Conservation (phyloP, 148 eudicot genomes). For the Camellia japonica region DNA sequence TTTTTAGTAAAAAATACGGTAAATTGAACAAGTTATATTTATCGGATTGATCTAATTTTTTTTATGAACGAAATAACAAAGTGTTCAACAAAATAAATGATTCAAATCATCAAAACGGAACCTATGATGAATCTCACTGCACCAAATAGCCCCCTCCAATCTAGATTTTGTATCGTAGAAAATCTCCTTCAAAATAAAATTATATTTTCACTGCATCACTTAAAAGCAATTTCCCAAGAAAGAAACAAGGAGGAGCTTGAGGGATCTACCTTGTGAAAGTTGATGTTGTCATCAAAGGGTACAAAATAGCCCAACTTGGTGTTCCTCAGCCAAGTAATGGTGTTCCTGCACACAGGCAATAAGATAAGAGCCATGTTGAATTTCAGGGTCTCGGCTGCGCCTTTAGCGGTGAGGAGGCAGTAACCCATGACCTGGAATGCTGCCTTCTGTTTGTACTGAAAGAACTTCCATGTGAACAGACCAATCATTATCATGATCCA, state of each 20-base stretch:
- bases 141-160: too few species aligned
- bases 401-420: slow-evolving; percentile 89
- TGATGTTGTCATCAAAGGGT: slow-evolving; percentile 95
- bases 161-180: too few species aligned
- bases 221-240: not conserved
- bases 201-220: too few species aligned
- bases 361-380: slow-evolving; percentile 88
- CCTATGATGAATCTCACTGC: too few species aligned
- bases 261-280: slow-evolving; percentile 85
- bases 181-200: too few species aligned
- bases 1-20: too few species aligned
- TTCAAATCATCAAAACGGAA: too few species aligned
- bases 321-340: slow-evolving; percentile 90
- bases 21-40: too few species aligned
- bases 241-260: slow-evolving; percentile 9
- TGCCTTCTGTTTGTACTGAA: slow-evolving; percentile 68
- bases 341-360: slow-evolving; percentile 94
- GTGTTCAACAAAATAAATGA: too few species aligned
- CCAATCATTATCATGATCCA: slow-evolving; percentile 82
- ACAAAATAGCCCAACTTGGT: slow-evolving; percentile 64
- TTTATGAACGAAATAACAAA: too few species aligned
- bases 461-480: slow-evolving; percentile 79
- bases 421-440: slow-evolving; percentile 92
- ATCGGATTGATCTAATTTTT: too few species aligned
- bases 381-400: slow-evolving; percentile 95